These are phyloP conservation scores for Quercus lobata DNA, from an alignment of 331 rosid genomes.

Conservation along the genomic window DNA sequence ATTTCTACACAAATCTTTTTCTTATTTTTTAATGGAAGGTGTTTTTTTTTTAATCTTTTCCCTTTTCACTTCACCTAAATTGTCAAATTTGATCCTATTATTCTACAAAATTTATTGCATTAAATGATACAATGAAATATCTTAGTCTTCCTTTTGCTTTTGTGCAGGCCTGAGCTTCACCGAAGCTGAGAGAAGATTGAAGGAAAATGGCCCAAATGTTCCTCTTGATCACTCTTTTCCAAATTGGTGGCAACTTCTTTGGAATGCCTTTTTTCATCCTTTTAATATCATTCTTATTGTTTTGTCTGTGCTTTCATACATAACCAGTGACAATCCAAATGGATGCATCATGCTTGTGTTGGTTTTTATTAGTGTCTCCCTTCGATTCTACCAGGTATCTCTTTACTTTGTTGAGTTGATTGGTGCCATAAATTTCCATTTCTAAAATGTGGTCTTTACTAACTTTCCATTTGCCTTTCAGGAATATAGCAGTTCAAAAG, in stretches of 20 bases:
- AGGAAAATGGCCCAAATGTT: conserved; percentile 73
- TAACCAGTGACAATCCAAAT: conserved; percentile 51
- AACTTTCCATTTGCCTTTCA: conserved; percentile 15
- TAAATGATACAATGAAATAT: background rate
- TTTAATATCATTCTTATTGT: conserved; percentile 70
- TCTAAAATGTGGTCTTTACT: background rate
- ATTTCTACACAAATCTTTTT: background rate
- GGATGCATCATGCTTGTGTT: conserved; percentile 74
- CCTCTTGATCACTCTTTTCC: conserved; percentile 57
- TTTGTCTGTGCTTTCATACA: conserved; percentile 63
- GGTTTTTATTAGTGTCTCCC: conserved; percentile 70
- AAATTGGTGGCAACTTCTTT: conserved; percentile 73
- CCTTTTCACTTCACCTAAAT: background rate
- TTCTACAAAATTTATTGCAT: background rate
- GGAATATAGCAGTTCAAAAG: conserved; percentile 84
- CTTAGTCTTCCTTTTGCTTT: conserved; percentile 9
- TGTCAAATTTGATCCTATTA: background rate
- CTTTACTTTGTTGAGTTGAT: background rate
- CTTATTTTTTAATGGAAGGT: background rate
- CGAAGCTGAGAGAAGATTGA: conserved; percentile 75
- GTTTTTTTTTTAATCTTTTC: background rate
- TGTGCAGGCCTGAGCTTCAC: conserved; percentile 68
- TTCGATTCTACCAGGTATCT: conserved; percentile 74
- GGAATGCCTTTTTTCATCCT: conserved; percentile 78
- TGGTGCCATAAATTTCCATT: background rate